Base-by-base conservation (phyloP, 345 rosid species). In the Mercurialis annua region DNA sequence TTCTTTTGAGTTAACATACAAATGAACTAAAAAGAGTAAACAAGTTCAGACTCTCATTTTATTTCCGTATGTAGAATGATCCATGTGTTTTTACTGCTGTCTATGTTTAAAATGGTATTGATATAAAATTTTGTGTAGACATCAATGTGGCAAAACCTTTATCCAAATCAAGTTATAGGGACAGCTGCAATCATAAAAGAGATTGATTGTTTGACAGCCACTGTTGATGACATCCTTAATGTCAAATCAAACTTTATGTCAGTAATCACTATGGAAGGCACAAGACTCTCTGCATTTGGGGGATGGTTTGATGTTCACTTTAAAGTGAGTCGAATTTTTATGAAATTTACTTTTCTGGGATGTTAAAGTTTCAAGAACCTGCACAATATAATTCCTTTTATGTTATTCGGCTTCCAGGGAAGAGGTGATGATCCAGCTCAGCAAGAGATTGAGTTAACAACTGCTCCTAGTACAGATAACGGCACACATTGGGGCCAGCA, bases 281-380 rank as follows among this genome's bases (percentile, higher is more conserved):
- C 88, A 31, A 81, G 79, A 70, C 87, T 93, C 33, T 86, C 86
- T 67, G 98, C 95, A 47, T 91, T 90, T 75, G 87, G 80, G 61
- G 98, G 98, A 80, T 93, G 98, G 98, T 93, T 93, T 56, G 98
- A 93, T 76, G 97, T 93, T 79, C 96, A 87, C 76, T 93, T 93
- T 75, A 79, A 85, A 78, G 99, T 92, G 78, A 86, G 94, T 82
- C 63, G 68, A 47, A 36, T 59, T 54, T 51, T 5, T 52, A 21
- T 65, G 26, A 38, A 52, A 50, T 64, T 29, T 62, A 55, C 40
- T 36, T 21, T 4, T 23, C 10, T 50, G 5, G 15, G 59, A 30
- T 38, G 20, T 46, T 44, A 27, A 27, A 29, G 6, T 33, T 15
- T 61, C 38, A 6, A 36, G 3, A 27, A 66, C 66, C 24, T 63